Conservation (phyloP, 768 basidiomycete genomes). For the Naganishia friedmannii region DNA sequence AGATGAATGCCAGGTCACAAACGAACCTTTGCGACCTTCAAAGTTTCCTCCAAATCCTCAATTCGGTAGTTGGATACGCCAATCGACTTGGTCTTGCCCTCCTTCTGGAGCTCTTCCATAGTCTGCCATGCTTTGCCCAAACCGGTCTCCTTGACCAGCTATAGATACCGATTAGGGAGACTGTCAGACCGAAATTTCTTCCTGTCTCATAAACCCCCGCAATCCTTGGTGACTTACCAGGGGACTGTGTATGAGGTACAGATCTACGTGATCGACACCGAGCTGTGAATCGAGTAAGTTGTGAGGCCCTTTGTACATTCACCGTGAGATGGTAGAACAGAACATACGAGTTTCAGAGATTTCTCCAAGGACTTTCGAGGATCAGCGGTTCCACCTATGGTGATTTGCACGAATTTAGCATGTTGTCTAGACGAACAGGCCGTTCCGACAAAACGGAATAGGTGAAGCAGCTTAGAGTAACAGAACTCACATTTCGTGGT, state of each 20-base stretch:
- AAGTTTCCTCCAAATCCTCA: slow-evolving; percentile 49
- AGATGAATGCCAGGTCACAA: neutral
- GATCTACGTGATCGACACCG: slow-evolving; percentile 55
- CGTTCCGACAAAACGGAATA: neutral
- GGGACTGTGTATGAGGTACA: slow-evolving; percentile 63
- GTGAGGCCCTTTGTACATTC: neutral
- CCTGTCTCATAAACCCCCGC: no score
- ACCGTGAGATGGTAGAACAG: neutral
- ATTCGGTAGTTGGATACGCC: slow-evolving; percentile 54
- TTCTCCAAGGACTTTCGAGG: slow-evolving; percentile 58
- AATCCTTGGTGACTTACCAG: slow-evolving; percentile 33
- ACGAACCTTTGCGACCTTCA: slow-evolving; percentile 43
- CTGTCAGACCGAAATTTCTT: no score
- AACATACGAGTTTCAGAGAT: slow-evolving; percentile 60
- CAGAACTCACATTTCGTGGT: slow-evolving; percentile 52
- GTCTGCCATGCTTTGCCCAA: slow-evolving; percentile 61
- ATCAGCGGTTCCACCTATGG: slow-evolving; percentile 31
- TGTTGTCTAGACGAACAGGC: neutral
- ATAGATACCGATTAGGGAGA: no score
- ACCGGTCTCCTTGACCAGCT: slow-evolving; percentile 37
- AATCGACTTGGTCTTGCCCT: slow-evolving; percentile 55
- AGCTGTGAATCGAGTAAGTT: slow-evolving; percentile 25
- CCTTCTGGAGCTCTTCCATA: slow-evolving; percentile 59
- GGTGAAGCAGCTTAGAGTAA: neutral
- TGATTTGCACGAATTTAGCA: neutral